Evolutionary conservation across 352 stramenopile genomes (phyloP).

Genomic region (Sclerospora graminicola): DNA sequence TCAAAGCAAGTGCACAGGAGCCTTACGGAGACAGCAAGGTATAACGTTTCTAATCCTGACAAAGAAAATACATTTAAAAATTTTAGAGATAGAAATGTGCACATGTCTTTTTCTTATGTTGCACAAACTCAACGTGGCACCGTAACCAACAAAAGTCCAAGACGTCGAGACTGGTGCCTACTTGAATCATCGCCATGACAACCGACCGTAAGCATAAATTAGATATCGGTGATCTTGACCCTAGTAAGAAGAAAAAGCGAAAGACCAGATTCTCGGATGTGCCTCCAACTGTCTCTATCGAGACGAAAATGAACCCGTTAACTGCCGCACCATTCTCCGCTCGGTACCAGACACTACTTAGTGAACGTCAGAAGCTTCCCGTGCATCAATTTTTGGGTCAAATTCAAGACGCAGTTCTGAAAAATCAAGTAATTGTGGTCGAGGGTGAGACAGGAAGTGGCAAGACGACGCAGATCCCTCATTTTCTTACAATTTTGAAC

Average conservation of each 20-base stretch:
- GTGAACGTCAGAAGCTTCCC: conserved; percentile 92
- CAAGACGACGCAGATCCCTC: conserved; percentile 95
- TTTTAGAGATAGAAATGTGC: too few species aligned
- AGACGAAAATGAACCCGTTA: conserved; percentile 79
- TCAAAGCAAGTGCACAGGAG: conserved; percentile 21
- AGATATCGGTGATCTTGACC: conserved; percentile 38
- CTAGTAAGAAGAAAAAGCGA: conserved; percentile 37
- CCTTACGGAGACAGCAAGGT: conserved; percentile 15
- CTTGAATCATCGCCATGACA: conserved; percentile 30
- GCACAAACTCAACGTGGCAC: too few species aligned
- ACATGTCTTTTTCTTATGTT: too few species aligned
- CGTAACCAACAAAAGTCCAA: conserved; percentile 26
- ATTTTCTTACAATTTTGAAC: conserved; percentile 86
- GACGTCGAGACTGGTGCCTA: conserved; percentile 6
- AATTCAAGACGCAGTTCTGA: conserved; percentile 92
- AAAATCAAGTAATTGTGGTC: conserved; percentile 94
- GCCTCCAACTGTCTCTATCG: conserved; percentile 12
- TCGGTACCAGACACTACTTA: conserved; percentile 89
- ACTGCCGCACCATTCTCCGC: conserved; percentile 83
- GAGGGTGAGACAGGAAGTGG: conserved; percentile 97
- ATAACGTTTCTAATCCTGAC: too few species aligned
- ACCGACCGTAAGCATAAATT: conserved; percentile 56
- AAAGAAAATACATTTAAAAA: too few species aligned
- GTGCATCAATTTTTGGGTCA: conserved; percentile 96
- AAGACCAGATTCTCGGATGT: conserved; percentile 74